These are phyloP conservation scores for Hypoxylon sp. DNA, from an alignment of 2,329 filamentous ascomycete genomes.

Conservation along the genomic window DNA sequence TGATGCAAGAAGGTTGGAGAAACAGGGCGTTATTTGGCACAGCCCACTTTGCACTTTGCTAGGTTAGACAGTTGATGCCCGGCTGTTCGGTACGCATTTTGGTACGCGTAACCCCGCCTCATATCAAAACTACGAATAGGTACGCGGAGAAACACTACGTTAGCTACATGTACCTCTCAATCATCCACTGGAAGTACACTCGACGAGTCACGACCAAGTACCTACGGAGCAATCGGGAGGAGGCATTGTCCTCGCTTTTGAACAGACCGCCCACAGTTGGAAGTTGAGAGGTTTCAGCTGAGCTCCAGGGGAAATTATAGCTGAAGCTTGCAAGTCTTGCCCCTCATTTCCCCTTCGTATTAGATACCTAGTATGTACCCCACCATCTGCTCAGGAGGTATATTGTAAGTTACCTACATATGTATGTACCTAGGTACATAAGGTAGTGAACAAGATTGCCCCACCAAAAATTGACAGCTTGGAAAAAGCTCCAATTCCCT, in stretches of 20 bases:
- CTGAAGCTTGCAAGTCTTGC: conserved; percentile 4
- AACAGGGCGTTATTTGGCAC: conserved; percentile 24
- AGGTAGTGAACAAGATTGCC: conserved; percentile 1
- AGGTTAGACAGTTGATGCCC: conserved; percentile 15
- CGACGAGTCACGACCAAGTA: background rate
- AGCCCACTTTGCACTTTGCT: conserved; percentile 26
- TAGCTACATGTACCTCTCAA: background rate
- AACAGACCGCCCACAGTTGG: background rate
- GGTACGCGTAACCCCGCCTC: conserved; percentile 22
- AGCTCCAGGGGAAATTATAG: conserved; percentile 1
- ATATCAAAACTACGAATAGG: background rate
- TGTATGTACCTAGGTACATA: no score
- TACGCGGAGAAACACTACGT: conserved; percentile 1
- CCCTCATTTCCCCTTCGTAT: conserved; percentile 1
- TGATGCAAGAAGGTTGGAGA: conserved; percentile 29
- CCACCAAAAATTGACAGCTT: conserved; percentile 35
- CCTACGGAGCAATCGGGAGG: conserved; percentile 1
- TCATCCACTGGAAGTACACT: background rate
- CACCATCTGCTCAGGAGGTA: conserved; percentile 15
- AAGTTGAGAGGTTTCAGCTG: background rate
- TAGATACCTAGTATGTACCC: conserved; percentile 8
- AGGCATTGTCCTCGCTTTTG: background rate
- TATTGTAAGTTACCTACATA: no score
- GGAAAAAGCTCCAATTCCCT: conserved; percentile 26
- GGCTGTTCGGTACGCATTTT: conserved; percentile 29